phyloP scores from a whole-genome alignment of 2,329 filamentous ascomycete species.

The Phialemoniopsis sp. region DNA sequence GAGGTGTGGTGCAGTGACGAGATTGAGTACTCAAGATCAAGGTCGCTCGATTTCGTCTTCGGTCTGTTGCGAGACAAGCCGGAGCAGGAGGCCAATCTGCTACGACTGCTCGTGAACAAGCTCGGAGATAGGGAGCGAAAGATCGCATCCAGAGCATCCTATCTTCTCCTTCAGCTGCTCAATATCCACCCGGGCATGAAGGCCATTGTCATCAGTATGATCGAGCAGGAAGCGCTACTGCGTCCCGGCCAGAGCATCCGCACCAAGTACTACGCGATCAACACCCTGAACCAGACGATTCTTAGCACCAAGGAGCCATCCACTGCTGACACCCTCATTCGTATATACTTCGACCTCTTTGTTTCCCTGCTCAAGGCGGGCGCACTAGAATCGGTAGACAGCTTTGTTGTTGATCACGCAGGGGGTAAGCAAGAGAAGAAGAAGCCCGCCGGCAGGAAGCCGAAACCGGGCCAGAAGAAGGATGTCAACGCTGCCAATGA shows the following conservation, averaged over 20 bases:
- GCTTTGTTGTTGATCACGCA: slow-evolving; percentile 20
- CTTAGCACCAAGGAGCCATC: slow-evolving; percentile 78
- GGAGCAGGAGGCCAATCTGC: slow-evolving; percentile 91
- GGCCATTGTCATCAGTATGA: slow-evolving; percentile 72
- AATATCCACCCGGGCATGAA: slow-evolving; percentile 93
- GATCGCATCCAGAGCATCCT: slow-evolving; percentile 89
- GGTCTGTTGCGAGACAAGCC: slow-evolving; percentile 92
- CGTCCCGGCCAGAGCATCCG: slow-evolving; percentile 82
- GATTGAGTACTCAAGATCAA: slow-evolving; percentile 85
- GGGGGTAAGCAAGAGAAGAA: slow-evolving; percentile 24
- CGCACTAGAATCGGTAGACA: slow-evolving; percentile 34
- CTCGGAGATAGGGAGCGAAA: slow-evolving; percentile 93
- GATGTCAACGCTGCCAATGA: slow-evolving; percentile 28
- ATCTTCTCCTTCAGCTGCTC: slow-evolving; percentile 87
- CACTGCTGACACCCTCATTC: slow-evolving; percentile 74
- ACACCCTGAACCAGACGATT: slow-evolving; percentile 95
- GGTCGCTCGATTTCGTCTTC: slow-evolving; percentile 86
- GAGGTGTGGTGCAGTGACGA: slow-evolving; percentile 94
- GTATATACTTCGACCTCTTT: slow-evolving; percentile 91
- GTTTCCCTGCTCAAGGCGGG: slow-evolving; percentile 70
- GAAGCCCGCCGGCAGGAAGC: slow-evolving; percentile 25
- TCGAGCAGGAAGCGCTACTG: slow-evolving; percentile 86
- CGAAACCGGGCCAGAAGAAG: slow-evolving; percentile 17
- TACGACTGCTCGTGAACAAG: slow-evolving; percentile 92
- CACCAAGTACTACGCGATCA: slow-evolving; percentile 92